phyloP scores from a whole-genome alignment of 2,329 filamentous ascomycete species.

The Lachnellula subtilissima region DNA sequence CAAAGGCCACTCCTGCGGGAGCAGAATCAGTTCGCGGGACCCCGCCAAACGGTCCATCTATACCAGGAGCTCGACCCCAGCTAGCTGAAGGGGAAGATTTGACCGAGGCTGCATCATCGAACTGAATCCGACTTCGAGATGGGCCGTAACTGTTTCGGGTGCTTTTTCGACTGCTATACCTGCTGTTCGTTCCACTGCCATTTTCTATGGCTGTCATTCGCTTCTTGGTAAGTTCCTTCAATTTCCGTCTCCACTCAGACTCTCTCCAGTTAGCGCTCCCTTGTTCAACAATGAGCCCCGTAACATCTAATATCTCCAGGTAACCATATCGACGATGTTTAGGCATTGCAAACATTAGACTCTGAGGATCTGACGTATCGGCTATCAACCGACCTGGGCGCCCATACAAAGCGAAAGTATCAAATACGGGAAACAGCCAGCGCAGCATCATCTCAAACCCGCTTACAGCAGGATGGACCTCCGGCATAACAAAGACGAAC shows the following conservation, averaged over 20 bases:
- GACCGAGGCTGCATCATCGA: constrained; percentile 48
- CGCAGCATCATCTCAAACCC: constrained; percentile 95
- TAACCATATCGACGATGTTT: constrained; percentile 85
- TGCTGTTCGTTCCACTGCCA: constrained; percentile 34
- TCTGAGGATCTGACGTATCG: constrained; percentile 78
- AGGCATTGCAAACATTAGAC: constrained; percentile 98
- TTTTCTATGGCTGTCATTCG: constrained; percentile 63
- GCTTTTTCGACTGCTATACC: constrained; percentile 54
- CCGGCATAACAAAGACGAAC: constrained; percentile 97
- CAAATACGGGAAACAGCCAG: constrained; percentile 89
- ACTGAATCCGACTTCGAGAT: constrained; percentile 48
- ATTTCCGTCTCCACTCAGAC: constrained; percentile 78
- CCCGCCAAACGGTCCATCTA: constrained; percentile 7
- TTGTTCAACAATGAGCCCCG: constrained; percentile 69
- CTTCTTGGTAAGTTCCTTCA: constrained; percentile 82
- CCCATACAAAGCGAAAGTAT: constrained; percentile 87
- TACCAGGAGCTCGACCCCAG: constrained; percentile 22
- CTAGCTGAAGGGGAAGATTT: constrained; percentile 47
- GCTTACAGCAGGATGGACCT: constrained; percentile 82
- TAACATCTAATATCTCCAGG: constrained; percentile 81
- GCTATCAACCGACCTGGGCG: constrained; percentile 81
- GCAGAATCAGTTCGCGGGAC: constrained; percentile 46
- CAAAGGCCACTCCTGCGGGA: constrained; percentile 33
- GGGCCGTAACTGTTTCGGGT: constrained; percentile 52
- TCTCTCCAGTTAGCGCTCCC: constrained; percentile 77